phyloP scores from a whole-genome alignment of 257 asterid genomes.

The Nyctanthes arbortristis region DNA sequence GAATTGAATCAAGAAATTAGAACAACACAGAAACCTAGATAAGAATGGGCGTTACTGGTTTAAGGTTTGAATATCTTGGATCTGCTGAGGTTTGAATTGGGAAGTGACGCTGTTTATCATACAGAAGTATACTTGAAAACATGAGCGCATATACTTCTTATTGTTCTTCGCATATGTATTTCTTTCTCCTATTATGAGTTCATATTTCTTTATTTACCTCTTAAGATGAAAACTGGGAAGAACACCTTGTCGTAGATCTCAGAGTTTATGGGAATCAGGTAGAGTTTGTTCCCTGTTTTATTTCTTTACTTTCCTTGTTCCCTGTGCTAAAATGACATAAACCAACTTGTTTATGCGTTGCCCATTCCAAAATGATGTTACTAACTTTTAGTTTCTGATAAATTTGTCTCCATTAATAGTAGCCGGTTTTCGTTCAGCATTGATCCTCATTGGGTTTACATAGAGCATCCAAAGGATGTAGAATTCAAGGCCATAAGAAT shows the following conservation, averaged over 20 bases:
- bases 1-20: too few relatives aligned
- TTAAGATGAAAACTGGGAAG: conserved; percentile 83
- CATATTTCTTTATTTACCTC: conserved; percentile 12
- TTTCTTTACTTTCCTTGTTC: background rate
- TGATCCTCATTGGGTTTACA: conserved; percentile 83
- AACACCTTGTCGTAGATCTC: conserved; percentile 85
- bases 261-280: conserved; percentile 96
- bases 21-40: too few relatives aligned
- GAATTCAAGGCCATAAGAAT: too few relatives aligned
- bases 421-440: conserved; percentile 98
- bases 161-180: conserved; percentile 1
- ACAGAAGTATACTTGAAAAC: conserved; percentile 82
- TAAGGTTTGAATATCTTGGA: conserved; percentile 92
- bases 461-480: conserved; percentile 70
- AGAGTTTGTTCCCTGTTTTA: conserved; percentile 1
- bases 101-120: conserved; percentile 96
- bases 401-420: too few relatives aligned
- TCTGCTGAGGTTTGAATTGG: conserved; percentile 97
- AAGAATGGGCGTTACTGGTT: too few relatives aligned
- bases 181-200: conserved; percentile 19
- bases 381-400: too few relatives aligned
- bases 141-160: conserved; percentile 44
- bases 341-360: too few relatives aligned
- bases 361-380: too few relatives aligned
- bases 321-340: background rate